Base-by-base conservation (phyloP, 768 basidiomycete genomes). In the Favolaschia claudopus region DNA sequence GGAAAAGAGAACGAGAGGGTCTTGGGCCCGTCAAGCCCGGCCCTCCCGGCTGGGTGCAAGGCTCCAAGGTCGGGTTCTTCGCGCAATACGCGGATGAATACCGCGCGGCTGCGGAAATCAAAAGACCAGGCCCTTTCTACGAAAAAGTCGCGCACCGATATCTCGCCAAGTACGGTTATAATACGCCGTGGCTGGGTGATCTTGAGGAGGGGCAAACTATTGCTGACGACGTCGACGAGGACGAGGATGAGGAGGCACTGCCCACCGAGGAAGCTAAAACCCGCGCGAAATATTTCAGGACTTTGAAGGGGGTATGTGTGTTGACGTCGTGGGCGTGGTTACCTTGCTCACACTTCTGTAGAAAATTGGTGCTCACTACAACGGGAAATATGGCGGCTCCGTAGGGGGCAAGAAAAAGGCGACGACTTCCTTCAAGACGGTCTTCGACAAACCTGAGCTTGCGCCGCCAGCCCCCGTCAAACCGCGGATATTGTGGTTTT, bases 341-440 rank as follows among this genome's bases (percentile, higher is more conserved):
- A n/a, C n/a, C n/a, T n/a, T n/a, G n/a, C n/a, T n/a, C n/a, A n/a
- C n/a, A n/a, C n/a, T n/a, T n/a, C n/a, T n/a, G n/a, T n/a, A 31
- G 28, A 55, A 55, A 40, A 55, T 46, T n/a, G 45, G 36, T 0
- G 37, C 28, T 7, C 47, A 45, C 44, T 46, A 19, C 19, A 45
- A 46, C 12, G 5, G 14, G 3, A 20, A 47, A 7, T 55, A 47
- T 42, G 37, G 45, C 5, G 27, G 17, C 7, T n/a, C 20, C 1
- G 20, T n/a, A 3, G 3, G 13, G 17, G 45, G 37, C 10, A 53
- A 44, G 25, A 17, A 4, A 7, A 40, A 40, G 20, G 6, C 19
- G 1, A 4, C 24, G 0, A 32, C n/a, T n/a, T n/a, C 38, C 22
- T 55, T 46, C 44, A 46, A 22, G 15, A 12, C 45, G 17, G 17